A percentile compares a stretch with the other conserved stretches of the same genome.
phyloP scores from a whole-genome alignment of 495 filamentous ascomycete genomes.

The Cladorrhinum samala region DNA sequence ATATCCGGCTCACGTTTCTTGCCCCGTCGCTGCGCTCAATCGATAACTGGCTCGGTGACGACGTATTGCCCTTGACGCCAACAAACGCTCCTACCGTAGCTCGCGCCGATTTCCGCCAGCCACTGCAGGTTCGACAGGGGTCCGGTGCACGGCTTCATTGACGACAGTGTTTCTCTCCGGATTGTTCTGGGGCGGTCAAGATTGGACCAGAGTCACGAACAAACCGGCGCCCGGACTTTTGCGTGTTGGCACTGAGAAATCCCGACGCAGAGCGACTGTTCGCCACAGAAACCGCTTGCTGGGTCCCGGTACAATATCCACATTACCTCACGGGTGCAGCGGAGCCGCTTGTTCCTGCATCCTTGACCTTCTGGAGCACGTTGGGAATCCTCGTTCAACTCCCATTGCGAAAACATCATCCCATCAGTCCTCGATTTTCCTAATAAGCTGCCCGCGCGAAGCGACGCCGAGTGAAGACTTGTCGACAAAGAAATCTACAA shows the following conservation, averaged over 20 bases:
- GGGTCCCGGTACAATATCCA: constrained; percentile 2
- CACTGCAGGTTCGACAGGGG: not conserved
- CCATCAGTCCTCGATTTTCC: not conserved
- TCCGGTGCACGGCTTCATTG: not conserved
- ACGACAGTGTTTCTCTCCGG: not conserved
- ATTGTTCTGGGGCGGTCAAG: not conserved
- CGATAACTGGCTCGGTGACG: not conserved
- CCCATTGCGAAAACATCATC: not conserved
- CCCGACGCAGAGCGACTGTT: not conserved
- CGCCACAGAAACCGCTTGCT: constrained; percentile 4
- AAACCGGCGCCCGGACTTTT: not conserved
- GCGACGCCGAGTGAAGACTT: not conserved
- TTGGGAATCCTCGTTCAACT: not conserved
- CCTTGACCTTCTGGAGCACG: not conserved
- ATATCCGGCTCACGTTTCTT: not conserved
- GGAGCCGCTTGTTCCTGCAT: not conserved
- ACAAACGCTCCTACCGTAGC: not conserved
- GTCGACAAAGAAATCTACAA: no score
- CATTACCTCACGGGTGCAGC: constrained; percentile 2
- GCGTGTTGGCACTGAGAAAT: constrained; percentile 1
- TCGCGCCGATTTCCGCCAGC: constrained; percentile 1
- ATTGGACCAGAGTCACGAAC: not conserved
- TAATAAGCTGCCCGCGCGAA: not conserved
- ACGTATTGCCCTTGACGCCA: not conserved
- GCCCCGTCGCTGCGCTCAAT: not conserved